Base-by-base conservation (phyloP, 768 basidiomycete species). In the Boletellus ananas region DNA sequence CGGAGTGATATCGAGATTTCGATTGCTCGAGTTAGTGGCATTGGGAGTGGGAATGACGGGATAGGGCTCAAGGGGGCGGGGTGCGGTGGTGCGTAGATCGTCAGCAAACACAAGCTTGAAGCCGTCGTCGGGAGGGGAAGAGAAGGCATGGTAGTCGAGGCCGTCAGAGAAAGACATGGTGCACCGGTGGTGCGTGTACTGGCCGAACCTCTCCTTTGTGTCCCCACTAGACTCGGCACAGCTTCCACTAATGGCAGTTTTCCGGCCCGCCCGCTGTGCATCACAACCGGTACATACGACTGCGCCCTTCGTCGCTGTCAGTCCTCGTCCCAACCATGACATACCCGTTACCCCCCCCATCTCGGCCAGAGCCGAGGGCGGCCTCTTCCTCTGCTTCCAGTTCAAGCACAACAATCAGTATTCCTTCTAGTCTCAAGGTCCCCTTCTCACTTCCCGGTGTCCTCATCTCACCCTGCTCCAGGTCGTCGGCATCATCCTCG, bases 401-500 rank as follows among this genome's bases (percentile, higher is more conserved):
- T 9, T 53, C 71, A 3, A 60, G 57, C 44, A 66, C 73, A 0
- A 49, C 79, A n/a, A 60, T 67, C 18, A 34, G 58, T 27, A 67
- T 59, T 62, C 70, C 49, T 46, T 70, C 54, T 1, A 83, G 79
- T 57, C 79, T 83, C 66, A 83, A 83, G 71, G 81, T 80, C 16
- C 27, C 58, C 51, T 8, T 14, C 23, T 35, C 39, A 36, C 17
- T 29, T 33, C 9, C 41, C 5, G 21, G 8, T 40, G 16, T 14
- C 9, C 21, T 1, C 18, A 33, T 36, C 53, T 56, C 34, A 57
- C 37, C 20, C 18, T 34, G 17, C n/a, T 21, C 33, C 63, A 87
- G 85, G 58, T 89, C 62, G 82, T 90, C 57, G 89, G 90, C 11
- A 81, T 92, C 58, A 67, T 90, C 41, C 79, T 92, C 52, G 88